These are phyloP conservation scores for Evansstolkia leycettana DNA, from an alignment of 495 filamentous ascomycete species.

Conservation along the genomic window DNA sequence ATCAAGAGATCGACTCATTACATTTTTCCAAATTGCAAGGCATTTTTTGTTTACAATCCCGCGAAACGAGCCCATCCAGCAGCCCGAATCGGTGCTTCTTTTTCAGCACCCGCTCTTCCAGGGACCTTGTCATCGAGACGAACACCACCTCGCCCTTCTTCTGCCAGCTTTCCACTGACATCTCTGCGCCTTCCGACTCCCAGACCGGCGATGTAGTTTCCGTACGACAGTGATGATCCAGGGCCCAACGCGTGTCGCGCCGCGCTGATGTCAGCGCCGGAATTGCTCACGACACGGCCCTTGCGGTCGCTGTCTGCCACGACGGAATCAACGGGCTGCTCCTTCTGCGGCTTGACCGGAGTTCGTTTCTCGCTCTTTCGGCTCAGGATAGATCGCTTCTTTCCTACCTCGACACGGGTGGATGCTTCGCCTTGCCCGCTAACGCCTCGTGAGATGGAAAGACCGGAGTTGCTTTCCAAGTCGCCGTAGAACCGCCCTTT, in stretches of 20 bases:
- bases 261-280: constrained; percentile 35
- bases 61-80: constrained; percentile 38
- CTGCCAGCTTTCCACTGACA: constrained; percentile 74
- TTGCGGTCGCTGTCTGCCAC: constrained; percentile 27
- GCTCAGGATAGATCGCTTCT: constrained; percentile 22
- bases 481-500: constrained; percentile 29
- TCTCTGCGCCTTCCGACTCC: constrained; percentile 43
- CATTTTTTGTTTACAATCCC: constrained; percentile 18
- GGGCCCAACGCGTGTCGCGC: constrained; percentile 16
- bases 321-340: constrained; percentile 13
- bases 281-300: constrained; percentile 41
- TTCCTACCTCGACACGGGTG: not conserved
- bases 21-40: not conserved
- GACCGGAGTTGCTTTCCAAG: constrained; percentile 13
- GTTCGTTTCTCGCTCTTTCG: constrained; percentile 20
- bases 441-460: constrained; percentile 13
- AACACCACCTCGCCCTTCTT: constrained; percentile 58
- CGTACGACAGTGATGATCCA: constrained; percentile 39
- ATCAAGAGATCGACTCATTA: not conserved
- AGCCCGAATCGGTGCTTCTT: constrained; percentile 15
- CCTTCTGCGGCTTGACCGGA: constrained; percentile 21
- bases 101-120: constrained; percentile 2
- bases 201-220: constrained; percentile 45
- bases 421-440: constrained; percentile 8
- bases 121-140: constrained; percentile 5